Evolutionary conservation across 306 rosid genomes (phyloP), one percentile per base, ranked within the genome.

Genomic region (Ammopiptanthus mongolicus): DNA sequence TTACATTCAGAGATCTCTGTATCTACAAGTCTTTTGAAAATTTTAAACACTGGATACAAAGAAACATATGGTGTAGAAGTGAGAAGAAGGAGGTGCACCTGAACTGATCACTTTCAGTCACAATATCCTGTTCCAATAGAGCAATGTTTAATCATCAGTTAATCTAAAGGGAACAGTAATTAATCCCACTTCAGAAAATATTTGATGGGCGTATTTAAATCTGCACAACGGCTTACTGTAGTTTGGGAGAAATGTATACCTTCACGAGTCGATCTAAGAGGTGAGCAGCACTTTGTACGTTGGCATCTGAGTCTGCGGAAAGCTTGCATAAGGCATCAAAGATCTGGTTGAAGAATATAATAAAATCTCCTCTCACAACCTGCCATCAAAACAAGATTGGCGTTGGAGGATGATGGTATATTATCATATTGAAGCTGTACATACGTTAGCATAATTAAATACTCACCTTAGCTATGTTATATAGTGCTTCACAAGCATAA

Each of bases 301-400:
- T 92, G 67, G 93, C 91, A 81, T 96, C 98, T 22, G 98, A 90
- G 80, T 96, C 99, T 12, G 99, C 96, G 3, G 99, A 96, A 72
- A 96, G 98, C 91, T 92, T 96, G 84, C 99, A 96, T 61, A 96
- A 81, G 76, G 97, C 97, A 87, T 96, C 99, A 87, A 96, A 96
- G 68, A 96, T 96, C 87, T 92, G 81, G 82, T 96, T 96, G 83
- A 96, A 96, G 92, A 92, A 96, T 84, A 92, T 55, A 79, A 96
- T 96, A 73, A 96, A 92, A 60, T 96, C 99, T 76, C 99, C 99
- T 83, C 99, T 92, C 59, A 96, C 99, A 84, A 96, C 99, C 99
- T 95, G 90, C 51, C 42, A 81, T 37, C 77, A 81, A 64, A 80
- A 22, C 52, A 81, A 74, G 55, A 58, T 47, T 51, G 33, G 63